Percentiles rank a stretch among this genome's conserved stretches.
phyloP scores from a whole-genome alignment of 2,329 filamentous ascomycete species.

The Verruconis gallopava region DNA sequence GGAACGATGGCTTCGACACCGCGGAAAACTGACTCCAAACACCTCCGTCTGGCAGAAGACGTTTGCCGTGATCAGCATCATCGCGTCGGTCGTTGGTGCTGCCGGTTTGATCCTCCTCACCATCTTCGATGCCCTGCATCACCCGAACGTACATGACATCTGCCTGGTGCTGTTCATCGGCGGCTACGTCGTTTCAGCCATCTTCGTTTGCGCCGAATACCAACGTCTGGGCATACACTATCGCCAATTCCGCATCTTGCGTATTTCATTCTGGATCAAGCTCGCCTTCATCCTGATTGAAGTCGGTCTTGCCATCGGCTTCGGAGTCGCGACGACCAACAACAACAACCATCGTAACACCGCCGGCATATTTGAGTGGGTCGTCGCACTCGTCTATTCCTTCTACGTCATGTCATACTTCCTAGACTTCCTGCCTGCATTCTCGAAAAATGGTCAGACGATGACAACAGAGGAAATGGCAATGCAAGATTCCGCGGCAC shows the following conservation, averaged over 20 bases:
- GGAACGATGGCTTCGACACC: slow-evolving; percentile 77
- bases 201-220: slow-evolving; percentile 86
- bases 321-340: slow-evolving; percentile 51
- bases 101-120: slow-evolving; percentile 68
- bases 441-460: background rate
- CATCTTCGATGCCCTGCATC: slow-evolving; percentile 69
- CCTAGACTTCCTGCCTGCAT: slow-evolving; percentile 75
- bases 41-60: slow-evolving; percentile 49
- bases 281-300: slow-evolving; percentile 73
- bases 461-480: slow-evolving; percentile 22
- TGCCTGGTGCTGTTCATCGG: slow-evolving; percentile 74
- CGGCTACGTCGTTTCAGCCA: slow-evolving; percentile 73
- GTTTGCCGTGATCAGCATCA: slow-evolving; percentile 47
- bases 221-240: slow-evolving; percentile 71
- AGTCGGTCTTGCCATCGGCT: slow-evolving; percentile 49
- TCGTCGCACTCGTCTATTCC: slow-evolving; percentile 71
- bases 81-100: slow-evolving; percentile 62
- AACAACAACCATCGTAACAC: slow-evolving; percentile 41
- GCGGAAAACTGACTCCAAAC: slow-evolving; percentile 66
- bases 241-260: slow-evolving; percentile 60
- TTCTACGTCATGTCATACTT: slow-evolving; percentile 80
- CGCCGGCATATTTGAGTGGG: slow-evolving; percentile 69
- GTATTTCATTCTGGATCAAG: slow-evolving; percentile 77
- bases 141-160: slow-evolving; percentile 55
- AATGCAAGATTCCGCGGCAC: slow-evolving; percentile 6